Base-by-base conservation (phyloP, 768 basidiomycete genomes). In the Phylloporus sp. region DNA sequence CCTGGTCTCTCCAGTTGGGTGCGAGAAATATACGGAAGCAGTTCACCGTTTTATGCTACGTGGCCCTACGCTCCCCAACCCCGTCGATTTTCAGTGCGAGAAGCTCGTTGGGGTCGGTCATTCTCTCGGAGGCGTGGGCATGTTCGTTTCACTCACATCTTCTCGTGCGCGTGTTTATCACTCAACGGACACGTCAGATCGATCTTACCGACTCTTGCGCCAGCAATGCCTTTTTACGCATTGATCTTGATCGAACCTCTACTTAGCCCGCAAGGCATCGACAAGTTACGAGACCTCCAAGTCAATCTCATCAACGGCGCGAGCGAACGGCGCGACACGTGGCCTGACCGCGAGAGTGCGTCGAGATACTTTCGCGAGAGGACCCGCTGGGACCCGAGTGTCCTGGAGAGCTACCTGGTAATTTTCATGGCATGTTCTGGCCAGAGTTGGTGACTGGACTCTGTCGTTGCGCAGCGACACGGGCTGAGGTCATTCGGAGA, bases 71-170 rank as follows among this genome's bases (percentile, higher is more conserved):
- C 56, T 70, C 48, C 70, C 68, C 17, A 70, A 68, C 9, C 55
- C 60, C 9, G 67, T 78, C 26, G 70, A 81, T 48, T 83, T 83
- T 61, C 56, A 59, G 22, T 62, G 56, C 18, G 65, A 79, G 49
- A 77, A 71, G 35, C 64, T 86, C 3, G 70, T 84, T 29, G 83
- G 82, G 3, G 72, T 86, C 15, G 84, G 82, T 0, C 84, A 86
- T 60, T 84, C 83, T 1, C 64, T 86, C 17, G 84, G 84, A 13
- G 83, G 76, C 31, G 80, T 82, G 46, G 69, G 78, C 18, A 76
- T 83, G 84, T 84, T 55, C 46, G 77, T 50, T 17, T 50, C 21
- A 9, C 17, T 9, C 4, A 13, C 21, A n/a, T n/a, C n/a, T n/a
- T n/a, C n/a, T 40, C 23, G 2, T 24, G 18, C 40, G 26, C 28